Conservation (phyloP, 768 basidiomycete species). For the Phaeotremella fagi region DNA sequence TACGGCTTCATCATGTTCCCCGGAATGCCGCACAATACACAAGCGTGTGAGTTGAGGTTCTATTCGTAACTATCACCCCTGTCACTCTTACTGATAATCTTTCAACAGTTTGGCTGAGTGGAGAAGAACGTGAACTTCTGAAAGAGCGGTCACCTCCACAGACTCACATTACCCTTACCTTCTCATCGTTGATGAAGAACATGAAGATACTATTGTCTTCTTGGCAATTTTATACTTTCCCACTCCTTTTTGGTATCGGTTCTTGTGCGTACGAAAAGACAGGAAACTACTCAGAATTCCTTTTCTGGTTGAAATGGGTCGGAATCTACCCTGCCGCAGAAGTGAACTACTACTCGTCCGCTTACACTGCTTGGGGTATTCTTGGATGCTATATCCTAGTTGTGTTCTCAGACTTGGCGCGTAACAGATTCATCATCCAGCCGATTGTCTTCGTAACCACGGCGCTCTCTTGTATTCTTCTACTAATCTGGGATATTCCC, state of each 20-base stretch:
- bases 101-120: conserved; percentile 61
- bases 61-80: no score
- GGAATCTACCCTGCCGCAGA: not conserved
- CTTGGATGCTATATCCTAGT: conserved; percentile 25
- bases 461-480: conserved; percentile 35
- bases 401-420: conserved; percentile 13
- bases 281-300: conserved; percentile 25
- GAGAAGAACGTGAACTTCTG: conserved; percentile 49
- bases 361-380: conserved; percentile 31
- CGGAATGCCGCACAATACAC: conserved; percentile 62
- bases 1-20: conserved; percentile 72
- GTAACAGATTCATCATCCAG: conserved; percentile 36
- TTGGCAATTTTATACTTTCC: conserved; percentile 31
- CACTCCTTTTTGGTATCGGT: conserved; percentile 22
- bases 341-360: conserved; percentile 34
- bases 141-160: conserved; percentile 18
- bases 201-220: conserved; percentile 9
- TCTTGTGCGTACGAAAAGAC: conserved; percentile 23
- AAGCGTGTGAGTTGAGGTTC: no score
- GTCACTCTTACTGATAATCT: no score
- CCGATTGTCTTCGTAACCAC: conserved; percentile 23
- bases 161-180: conserved; percentile 23
- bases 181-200: conserved; percentile 6
- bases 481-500: conserved; percentile 61
- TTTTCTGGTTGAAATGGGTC: conserved; percentile 21